A percentile compares a stretch with the other conserved stretches of the same genome.
Conservation (phyloP, 1,284 basidiomycete genomes). For the Meira nashicola region DNA sequence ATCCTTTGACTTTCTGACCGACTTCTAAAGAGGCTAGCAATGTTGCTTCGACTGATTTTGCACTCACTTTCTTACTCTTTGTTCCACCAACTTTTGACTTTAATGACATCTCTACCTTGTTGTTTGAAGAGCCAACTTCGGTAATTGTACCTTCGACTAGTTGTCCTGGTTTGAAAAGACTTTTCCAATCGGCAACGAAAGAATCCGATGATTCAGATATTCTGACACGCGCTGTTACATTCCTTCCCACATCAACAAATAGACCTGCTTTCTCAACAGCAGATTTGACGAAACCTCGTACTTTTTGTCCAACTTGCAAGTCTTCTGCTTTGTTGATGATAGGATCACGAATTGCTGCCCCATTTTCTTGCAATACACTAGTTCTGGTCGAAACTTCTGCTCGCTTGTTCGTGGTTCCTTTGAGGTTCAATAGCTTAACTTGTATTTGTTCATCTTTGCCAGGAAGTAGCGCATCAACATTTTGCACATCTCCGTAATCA, state of each 20-base stretch:
- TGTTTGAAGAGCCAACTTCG: constrained; percentile 63
- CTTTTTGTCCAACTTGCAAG: constrained; percentile 66
- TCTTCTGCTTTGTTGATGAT: constrained; percentile 66
- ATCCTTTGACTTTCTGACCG: constrained; percentile 53
- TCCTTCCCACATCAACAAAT: constrained; percentile 80
- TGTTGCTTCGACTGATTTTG: constrained; percentile 13
- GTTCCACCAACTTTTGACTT: constrained; percentile 59
- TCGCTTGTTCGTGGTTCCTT: constrained; percentile 55
- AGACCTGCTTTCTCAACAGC: constrained; percentile 73
- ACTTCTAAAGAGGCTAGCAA: constrained; percentile 30
- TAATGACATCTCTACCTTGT: constrained; percentile 83
- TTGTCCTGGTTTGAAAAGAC: constrained; percentile 72
- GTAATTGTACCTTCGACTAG: constrained; percentile 76
- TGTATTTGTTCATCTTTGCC: constrained; percentile 65
- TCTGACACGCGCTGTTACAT: constrained; percentile 81
- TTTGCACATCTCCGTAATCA: constrained; percentile 60
- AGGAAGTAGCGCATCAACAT: constrained; percentile 59
- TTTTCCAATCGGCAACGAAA: constrained; percentile 95
- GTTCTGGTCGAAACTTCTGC: constrained; percentile 72
- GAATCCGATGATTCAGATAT: constrained; percentile 70
- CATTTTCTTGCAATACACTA: constrained; percentile 63
- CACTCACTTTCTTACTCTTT: constrained; percentile 16
- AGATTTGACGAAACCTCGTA: constrained; percentile 80
- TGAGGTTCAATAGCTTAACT: constrained; percentile 61
- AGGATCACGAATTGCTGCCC: constrained; percentile 59